phyloP scores from a whole-genome alignment of 768 basidiomycete species.

The Pisolithus orientalis region DNA sequence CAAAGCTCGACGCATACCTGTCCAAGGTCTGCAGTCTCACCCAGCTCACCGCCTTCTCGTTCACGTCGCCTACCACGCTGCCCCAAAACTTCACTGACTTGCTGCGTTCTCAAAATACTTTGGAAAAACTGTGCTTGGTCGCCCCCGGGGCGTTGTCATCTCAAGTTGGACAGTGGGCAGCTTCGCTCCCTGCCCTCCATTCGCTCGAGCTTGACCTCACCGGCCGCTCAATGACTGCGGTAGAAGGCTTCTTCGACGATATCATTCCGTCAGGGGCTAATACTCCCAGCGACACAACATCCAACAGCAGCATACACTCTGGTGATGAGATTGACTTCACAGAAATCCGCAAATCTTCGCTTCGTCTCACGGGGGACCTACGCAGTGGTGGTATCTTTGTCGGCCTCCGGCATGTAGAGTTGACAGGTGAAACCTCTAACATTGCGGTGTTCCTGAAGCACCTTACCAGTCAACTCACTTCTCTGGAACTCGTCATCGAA shows the following conservation, averaged over 20 bases:
- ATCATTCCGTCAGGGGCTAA: conserved; percentile 61
- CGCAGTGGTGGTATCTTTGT: conserved; percentile 51
- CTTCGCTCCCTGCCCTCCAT: conserved; percentile 55
- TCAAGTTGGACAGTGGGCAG: conserved; percentile 70
- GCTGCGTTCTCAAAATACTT: conserved; percentile 47
- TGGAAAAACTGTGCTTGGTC: conserved; percentile 59
- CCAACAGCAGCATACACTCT: conserved; percentile 74
- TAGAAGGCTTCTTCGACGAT: conserved; percentile 80
- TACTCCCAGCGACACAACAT: conserved; percentile 65
- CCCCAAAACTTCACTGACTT: conserved; percentile 69
- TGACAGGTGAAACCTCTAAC: conserved; percentile 66
- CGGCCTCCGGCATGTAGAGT: conserved; percentile 51
- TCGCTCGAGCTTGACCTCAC: conserved; percentile 67
- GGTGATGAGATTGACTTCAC: conserved; percentile 73
- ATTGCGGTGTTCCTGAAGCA: conserved; percentile 69
- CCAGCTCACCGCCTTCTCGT: conserved; percentile 59
- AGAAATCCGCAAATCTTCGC: conserved; percentile 63
- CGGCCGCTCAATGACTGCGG: conserved; percentile 56
- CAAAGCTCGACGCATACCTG: conserved; percentile 58
- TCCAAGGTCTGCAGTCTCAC: conserved; percentile 57
- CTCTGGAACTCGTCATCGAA: conserved; percentile 71
- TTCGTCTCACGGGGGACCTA: conserved; percentile 57
- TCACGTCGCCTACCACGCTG: conserved; percentile 61
- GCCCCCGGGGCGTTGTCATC: conserved; percentile 71
- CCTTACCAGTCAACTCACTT: conserved; percentile 55